These are phyloP conservation scores for Talaromyces pinophilus DNA, from an alignment of 2,329 filamentous ascomycete genomes.

Conservation along the genomic window DNA sequence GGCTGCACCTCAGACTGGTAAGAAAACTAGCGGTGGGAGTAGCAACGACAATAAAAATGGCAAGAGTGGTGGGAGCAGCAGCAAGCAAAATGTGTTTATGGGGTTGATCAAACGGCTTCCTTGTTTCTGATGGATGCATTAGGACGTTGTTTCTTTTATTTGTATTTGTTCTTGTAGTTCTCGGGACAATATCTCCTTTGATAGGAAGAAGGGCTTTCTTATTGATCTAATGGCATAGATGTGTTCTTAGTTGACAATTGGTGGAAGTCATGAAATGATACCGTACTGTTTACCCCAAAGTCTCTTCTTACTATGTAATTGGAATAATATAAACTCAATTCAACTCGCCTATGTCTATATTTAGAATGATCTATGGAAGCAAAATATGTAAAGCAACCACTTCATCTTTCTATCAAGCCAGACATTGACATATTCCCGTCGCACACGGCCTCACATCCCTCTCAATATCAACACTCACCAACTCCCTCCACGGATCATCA, in stretches of 20 bases:
- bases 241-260: neutral
- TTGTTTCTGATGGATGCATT: conserved; percentile 14
- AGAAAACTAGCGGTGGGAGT: neutral
- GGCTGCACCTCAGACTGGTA: neutral
- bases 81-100: conserved; percentile 9
- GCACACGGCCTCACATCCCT: conserved; percentile 48
- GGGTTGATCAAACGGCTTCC: conserved; percentile 16
- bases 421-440: conserved; percentile 40
- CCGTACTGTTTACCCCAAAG: neutral
- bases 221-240: neutral
- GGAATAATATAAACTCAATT: neutral
- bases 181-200: neutral
- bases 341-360: neutral
- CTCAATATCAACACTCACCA: conserved; percentile 51
- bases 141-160: neutral
- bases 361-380: neutral
- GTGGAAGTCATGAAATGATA: neutral
- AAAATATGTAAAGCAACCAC: neutral
- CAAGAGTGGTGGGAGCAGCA: neutral
- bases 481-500: conserved; percentile 41
- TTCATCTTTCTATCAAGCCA: conserved; percentile 14
- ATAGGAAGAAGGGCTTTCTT: neutral
- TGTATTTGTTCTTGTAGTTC: neutral
- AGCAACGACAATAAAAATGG: neutral
- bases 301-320: neutral